Evolutionary conservation across 441 rosid species (phyloP).

Genomic region (Cnidoscolus chayamansa): DNA sequence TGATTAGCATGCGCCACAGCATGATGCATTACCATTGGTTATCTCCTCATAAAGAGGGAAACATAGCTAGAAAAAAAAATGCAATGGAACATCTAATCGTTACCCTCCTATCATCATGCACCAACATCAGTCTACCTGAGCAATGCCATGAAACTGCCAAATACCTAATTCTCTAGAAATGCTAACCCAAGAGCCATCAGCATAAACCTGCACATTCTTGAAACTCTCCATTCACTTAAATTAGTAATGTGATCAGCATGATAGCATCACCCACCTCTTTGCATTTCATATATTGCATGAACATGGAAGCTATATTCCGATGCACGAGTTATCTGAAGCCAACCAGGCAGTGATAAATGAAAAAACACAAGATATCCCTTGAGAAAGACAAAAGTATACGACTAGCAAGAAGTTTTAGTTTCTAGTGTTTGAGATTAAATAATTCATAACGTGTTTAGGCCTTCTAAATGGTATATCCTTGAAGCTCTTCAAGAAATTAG

Average conservation of each 20-base stretch:
- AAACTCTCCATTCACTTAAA: not conserved
- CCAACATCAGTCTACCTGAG: not conserved
- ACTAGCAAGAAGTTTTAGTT: not conserved
- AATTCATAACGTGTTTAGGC: not conserved
- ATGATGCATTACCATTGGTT: not conserved
- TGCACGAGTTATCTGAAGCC: not conserved
- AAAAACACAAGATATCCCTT: not conserved
- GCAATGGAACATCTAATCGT: not conserved
- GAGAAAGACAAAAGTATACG: not conserved
- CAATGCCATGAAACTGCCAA: not conserved
- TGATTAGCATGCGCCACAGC: constrained; percentile 18
- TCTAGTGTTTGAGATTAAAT: not conserved
- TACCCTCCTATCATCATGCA: not conserved
- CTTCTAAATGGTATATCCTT: not conserved
- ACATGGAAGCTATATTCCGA: constrained; percentile 2
- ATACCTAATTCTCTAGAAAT: not conserved
- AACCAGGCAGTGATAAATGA: not conserved
- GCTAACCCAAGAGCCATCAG: not conserved
- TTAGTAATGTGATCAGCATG: not conserved
- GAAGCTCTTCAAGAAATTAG: not conserved
- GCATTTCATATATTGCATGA: not conserved
- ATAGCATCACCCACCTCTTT: not conserved
- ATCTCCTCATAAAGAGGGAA: not conserved
- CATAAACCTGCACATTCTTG: not conserved
- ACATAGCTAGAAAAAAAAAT: not conserved